These are phyloP conservation scores for Cytidiella melzeri DNA, from an alignment of 768 basidiomycete species.

Conservation along the genomic window DNA sequence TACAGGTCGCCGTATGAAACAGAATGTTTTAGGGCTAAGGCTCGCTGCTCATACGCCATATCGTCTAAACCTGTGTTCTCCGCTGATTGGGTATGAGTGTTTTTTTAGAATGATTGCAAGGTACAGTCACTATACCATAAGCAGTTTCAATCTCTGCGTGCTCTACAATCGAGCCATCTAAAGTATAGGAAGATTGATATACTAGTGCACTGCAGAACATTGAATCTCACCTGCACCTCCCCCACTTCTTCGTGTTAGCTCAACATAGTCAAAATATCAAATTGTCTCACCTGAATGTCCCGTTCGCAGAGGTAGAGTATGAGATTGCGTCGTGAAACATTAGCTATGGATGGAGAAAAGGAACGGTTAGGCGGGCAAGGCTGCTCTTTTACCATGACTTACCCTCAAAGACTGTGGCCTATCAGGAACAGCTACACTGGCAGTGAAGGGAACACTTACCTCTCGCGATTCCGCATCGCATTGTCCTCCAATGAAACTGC, in stretches of 20 bases:
- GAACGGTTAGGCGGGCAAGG: no score
- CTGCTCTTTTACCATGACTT: neutral
- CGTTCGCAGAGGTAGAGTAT: neutral
- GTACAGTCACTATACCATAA: neutral
- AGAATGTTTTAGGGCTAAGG: conserved; percentile 7
- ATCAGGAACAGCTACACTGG: neutral
- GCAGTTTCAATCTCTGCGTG: neutral
- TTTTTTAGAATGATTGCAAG: neutral
- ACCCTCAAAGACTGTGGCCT: neutral
- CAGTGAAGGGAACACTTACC: neutral
- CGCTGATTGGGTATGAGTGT: neutral
- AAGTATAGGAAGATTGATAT: neutral
- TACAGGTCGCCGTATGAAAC: conserved; percentile 12
- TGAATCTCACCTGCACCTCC: conserved; percentile 5
- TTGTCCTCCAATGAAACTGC: neutral
- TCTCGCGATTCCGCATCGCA: conserved; percentile 1
- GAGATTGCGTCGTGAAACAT: conserved; percentile 7
- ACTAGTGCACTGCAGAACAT: neutral
- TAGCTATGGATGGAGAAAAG: no score
- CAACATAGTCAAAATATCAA: neutral
- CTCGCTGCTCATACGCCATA: conserved; percentile 7
- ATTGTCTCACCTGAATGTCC: neutral
- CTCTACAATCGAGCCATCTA: conserved; percentile 5
- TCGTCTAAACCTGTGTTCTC: conserved; percentile 12
- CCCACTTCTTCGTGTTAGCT: neutral